Base-by-base conservation (phyloP, 805 yeast species). In the Pichia membranifaciens region DNA sequence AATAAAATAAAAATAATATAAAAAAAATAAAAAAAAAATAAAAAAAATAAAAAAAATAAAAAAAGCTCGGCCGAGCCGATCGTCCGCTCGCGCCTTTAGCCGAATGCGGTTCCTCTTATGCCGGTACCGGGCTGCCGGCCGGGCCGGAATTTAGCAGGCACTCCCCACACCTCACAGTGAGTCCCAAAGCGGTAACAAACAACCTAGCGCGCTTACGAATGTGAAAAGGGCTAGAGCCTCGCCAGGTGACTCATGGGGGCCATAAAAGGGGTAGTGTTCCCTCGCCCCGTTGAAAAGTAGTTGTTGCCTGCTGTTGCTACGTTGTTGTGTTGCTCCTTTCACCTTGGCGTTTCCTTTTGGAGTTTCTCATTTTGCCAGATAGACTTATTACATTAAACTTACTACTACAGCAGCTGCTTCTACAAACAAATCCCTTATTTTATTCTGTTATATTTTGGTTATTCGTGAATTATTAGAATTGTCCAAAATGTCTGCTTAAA, bases 401-500 rank as follows among this genome's bases (percentile, higher is more conserved):
- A 16, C 18, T 20, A 33, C 28, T 16, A 29, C 37, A 47, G 50
- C 50, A 38, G 8, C 46, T 47, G 46, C 48, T 48, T 36, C 43
- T 44, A 41, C 42, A 38, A 43, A 43, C 43, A 38, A 43, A 33
- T 13, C 34, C n/a, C 20, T 33, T 20, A 41, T 15, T 9, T 18
- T 29, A 22, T 33, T 18, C 20, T 35, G 13, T 38, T 34, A 13
- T 35, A 38, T 39, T 44, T 48, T 39, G 44, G 39, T 39, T 29
- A 20, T 16, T 15, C 13, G 23, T 32, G 10, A 37, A 13, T 12
- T 20, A 17, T 22, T 18, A n/a, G 16, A 20, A 8, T 4, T 51
- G 10, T 25, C 44, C 51, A 55, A 54, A 51, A 56, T 56, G 59
- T 54, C 55, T 34, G 56, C 55, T 50, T 56, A 56, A 17, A 38